These are phyloP conservation scores for Chlamydomonas reinhardtii DNA, from an alignment of 163 green algal species.

Conservation along the genomic window DNA sequence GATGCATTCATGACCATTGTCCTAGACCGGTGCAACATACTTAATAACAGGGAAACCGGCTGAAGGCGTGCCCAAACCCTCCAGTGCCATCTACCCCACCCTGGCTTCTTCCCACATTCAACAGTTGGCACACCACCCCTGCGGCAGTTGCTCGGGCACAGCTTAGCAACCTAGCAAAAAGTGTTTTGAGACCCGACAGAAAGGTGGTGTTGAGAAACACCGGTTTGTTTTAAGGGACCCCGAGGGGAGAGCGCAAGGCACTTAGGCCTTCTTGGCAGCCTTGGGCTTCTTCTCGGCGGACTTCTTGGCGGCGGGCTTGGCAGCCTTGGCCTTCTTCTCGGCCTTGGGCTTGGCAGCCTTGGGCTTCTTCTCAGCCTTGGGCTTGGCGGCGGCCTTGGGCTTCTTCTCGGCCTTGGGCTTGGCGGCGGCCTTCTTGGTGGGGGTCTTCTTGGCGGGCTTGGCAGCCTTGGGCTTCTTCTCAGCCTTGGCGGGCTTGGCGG, in stretches of 20 bases:
- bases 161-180: too few species aligned
- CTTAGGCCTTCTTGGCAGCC: constrained; percentile 40
- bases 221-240: background rate
- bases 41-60: too few species aligned
- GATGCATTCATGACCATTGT: too few species aligned
- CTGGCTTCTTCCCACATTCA: too few species aligned
- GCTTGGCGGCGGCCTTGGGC: constrained; percentile 3
- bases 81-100: too few species aligned
- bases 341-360: background rate
- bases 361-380: constrained; percentile 2
- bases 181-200: too few species aligned
- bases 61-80: too few species aligned
- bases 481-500: constrained; percentile 12
- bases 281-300: background rate
- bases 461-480: background rate
- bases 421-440: background rate
- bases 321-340: background rate
- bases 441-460: background rate
- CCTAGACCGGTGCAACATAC: too few species aligned
- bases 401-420: background rate
- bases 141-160: too few species aligned
- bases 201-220: constrained; percentile 66
- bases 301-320: background rate
- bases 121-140: too few species aligned
- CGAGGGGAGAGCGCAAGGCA: background rate